A percentile compares a stretch with the other conserved stretches of the same genome.
phyloP scores from a whole-genome alignment of 1,139 yeast genomes.

The Lodderomyces beijingensis region DNA sequence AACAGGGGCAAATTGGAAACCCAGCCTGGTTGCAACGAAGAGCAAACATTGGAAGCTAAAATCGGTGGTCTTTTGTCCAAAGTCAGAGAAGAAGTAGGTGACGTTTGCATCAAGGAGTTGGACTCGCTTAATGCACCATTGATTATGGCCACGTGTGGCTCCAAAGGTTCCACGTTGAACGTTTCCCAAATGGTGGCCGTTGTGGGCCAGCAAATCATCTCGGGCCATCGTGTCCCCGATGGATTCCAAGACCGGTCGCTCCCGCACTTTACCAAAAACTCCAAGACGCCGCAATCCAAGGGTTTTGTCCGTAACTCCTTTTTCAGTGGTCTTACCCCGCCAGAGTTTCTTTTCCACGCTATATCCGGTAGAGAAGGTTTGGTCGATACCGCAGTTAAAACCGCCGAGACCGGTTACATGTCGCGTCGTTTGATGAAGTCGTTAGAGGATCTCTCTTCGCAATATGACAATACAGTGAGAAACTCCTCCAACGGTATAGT shows the following conservation, averaged over 20 bases:
- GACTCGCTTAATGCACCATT: slow-evolving; percentile 92
- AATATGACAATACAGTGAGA: slow-evolving; percentile 91
- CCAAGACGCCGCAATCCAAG: slow-evolving; percentile 96
- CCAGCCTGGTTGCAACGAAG: slow-evolving; percentile 99
- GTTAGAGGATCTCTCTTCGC: slow-evolving; percentile 89
- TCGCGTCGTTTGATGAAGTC: slow-evolving; percentile 98
- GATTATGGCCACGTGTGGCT: slow-evolving; percentile 99
- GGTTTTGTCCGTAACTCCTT: slow-evolving; percentile 97
- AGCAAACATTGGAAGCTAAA: slow-evolving; percentile 95
- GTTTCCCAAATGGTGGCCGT: slow-evolving; percentile 99
- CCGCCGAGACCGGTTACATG: slow-evolving; percentile 99
- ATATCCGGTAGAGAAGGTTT: slow-evolving; percentile 99
- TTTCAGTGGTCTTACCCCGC: slow-evolving; percentile 89
- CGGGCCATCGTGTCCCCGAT: slow-evolving; percentile 99
- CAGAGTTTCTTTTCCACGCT: slow-evolving; percentile 96
- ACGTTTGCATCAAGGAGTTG: slow-evolving; percentile 88
- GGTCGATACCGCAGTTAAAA: slow-evolving; percentile 98
- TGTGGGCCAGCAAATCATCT: slow-evolving; percentile 98
- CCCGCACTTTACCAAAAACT: slow-evolving; percentile 94
- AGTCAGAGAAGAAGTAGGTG: slow-evolving; percentile 99
- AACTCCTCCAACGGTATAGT: slow-evolving; percentile 95
- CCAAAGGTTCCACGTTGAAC: slow-evolving; percentile 95
- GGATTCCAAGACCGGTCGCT: slow-evolving; percentile 98
- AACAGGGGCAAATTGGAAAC: slow-evolving; percentile 90
- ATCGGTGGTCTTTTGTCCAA: slow-evolving; percentile 94